Conservation (phyloP, 108 stramenopile species). For the Phaeodactylum tricornutum region DNA sequence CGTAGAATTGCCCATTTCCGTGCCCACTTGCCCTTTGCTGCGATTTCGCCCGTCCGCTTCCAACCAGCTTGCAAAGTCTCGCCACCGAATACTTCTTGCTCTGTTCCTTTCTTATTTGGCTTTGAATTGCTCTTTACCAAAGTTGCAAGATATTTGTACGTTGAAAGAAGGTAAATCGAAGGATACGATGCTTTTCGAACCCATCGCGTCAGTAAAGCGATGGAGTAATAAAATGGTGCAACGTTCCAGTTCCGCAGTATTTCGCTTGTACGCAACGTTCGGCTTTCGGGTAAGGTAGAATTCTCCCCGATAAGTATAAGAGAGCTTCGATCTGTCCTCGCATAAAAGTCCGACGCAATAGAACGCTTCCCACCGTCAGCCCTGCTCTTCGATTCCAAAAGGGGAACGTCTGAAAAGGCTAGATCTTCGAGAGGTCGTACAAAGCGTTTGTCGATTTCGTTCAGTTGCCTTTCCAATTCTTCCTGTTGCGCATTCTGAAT, state of each 20-base stretch:
- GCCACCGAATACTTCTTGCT: conserved; percentile 55
- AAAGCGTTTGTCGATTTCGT: conserved; percentile 36
- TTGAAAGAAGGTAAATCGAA: conserved; percentile 24
- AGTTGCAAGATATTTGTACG: conserved; percentile 32
- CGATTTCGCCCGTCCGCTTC: conserved; percentile 82
- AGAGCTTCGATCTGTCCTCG: conserved; percentile 1
- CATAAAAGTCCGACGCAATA: not conserved
- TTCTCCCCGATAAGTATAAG: conserved; percentile 33
- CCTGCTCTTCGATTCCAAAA: conserved; percentile 14
- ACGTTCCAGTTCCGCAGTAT: conserved; percentile 72
- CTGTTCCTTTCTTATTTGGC: conserved; percentile 16
- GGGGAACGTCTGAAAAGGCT: conserved; percentile 50
- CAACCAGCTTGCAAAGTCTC: conserved; percentile 74
- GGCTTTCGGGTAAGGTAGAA: conserved; percentile 29
- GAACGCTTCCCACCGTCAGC: not conserved
- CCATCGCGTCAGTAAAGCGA: conserved; percentile 64
- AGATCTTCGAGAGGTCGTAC: conserved; percentile 41
- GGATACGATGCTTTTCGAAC: conserved; percentile 50
- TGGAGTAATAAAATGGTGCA: conserved; percentile 77
- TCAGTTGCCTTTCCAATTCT: conserved; percentile 40
- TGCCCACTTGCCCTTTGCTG: conserved; percentile 56
- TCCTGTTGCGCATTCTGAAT: conserved; percentile 38
- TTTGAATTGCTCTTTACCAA: conserved; percentile 29
- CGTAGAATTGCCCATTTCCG: conserved; percentile 70
- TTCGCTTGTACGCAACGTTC: conserved; percentile 45